These are phyloP conservation scores for Pseudonitzschia delicatissima DNA, from an alignment of 108 stramenopile genomes.

Conservation along the genomic window DNA sequence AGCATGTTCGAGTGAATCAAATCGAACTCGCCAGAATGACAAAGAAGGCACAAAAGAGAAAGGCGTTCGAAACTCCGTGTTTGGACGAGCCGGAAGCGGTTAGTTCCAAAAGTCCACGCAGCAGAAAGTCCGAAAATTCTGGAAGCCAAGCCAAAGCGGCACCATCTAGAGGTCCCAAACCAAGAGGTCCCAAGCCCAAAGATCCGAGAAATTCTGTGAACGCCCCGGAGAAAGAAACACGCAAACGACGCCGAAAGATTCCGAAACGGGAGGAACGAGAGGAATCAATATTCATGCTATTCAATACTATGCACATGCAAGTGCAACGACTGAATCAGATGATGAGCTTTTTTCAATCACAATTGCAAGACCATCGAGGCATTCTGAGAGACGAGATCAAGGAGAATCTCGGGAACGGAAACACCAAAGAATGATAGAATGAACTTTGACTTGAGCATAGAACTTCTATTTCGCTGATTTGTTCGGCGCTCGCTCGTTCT, in stretches of 20 bases:
- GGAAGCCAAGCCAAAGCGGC: constrained; percentile 4
- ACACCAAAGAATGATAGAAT: too few species aligned
- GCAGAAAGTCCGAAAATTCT: neutral
- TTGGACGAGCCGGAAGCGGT: too few species aligned
- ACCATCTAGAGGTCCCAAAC: constrained; percentile 7
- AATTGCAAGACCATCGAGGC: neutral
- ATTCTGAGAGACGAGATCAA: constrained; percentile 9
- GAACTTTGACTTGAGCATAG: too few species aligned
- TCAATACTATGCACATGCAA: constrained; percentile 6
- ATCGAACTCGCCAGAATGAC: neutral
- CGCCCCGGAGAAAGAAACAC: neutral
- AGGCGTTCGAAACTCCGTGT: too few species aligned
- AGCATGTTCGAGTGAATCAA: constrained; percentile 1
- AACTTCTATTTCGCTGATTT: too few species aligned
- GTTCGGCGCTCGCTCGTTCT: too few species aligned
- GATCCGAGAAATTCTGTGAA: too few species aligned
- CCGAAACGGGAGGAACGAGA: constrained; percentile 1
- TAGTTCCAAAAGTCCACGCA: too few species aligned
- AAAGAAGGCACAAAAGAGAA: neutral
- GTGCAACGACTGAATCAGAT: neutral
- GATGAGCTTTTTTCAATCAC: neutral
- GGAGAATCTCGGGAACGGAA: neutral
- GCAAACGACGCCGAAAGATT: constrained; percentile 1
- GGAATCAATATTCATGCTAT: neutral
- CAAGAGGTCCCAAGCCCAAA: neutral